Percentiles rank a stretch among this genome's conserved stretches.
These are phyloP conservation scores for Fusarium dlaminii DNA, from an alignment of 2,329 filamentous ascomycete genomes.

Conservation along the genomic window DNA sequence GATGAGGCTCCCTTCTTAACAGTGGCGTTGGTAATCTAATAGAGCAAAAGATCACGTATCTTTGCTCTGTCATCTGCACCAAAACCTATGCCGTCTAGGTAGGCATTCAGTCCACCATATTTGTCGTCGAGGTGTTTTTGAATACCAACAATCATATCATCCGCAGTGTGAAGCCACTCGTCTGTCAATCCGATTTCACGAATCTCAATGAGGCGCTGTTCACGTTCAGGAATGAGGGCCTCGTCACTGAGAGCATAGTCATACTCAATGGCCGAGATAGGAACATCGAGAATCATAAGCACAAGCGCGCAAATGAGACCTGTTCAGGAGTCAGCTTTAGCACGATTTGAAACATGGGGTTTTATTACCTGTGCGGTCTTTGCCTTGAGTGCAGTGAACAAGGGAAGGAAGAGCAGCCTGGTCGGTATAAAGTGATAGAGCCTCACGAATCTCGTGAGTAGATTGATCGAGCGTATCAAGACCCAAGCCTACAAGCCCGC, in stretches of 20 bases:
- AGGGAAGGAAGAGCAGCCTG: slow-evolving; percentile 68
- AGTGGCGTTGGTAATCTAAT: slow-evolving; percentile 37
- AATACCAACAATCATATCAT: slow-evolving; percentile 70
- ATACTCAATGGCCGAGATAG: slow-evolving; percentile 67
- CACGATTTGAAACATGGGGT: too few relatives aligned
- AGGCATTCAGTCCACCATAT: slow-evolving; percentile 74
- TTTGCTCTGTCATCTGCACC: slow-evolving; percentile 51
- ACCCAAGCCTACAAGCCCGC: slow-evolving; percentile 76
- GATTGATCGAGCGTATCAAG: slow-evolving; percentile 76
- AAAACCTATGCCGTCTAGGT: slow-evolving; percentile 73
- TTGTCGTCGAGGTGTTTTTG: slow-evolving; percentile 64
- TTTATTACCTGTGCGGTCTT: slow-evolving; percentile 68
- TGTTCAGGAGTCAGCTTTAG: slow-evolving; percentile 49
- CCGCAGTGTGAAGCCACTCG: slow-evolving; percentile 75
- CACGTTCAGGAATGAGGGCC: slow-evolving; percentile 67
- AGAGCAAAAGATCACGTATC: slow-evolving; percentile 55
- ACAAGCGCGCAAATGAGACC: slow-evolving; percentile 76
- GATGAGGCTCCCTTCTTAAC: not conserved
- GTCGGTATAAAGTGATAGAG: slow-evolving; percentile 44
- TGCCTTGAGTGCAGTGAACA: slow-evolving; percentile 89
- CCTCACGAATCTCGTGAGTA: slow-evolving; percentile 64
- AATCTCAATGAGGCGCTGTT: slow-evolving; percentile 74
- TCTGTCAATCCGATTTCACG: slow-evolving; percentile 74
- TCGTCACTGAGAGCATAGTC: slow-evolving; percentile 77
- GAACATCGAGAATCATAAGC: slow-evolving; percentile 70